phyloP scores from a whole-genome alignment of 345 rosid genomes.

The Gossypium australe region DNA sequence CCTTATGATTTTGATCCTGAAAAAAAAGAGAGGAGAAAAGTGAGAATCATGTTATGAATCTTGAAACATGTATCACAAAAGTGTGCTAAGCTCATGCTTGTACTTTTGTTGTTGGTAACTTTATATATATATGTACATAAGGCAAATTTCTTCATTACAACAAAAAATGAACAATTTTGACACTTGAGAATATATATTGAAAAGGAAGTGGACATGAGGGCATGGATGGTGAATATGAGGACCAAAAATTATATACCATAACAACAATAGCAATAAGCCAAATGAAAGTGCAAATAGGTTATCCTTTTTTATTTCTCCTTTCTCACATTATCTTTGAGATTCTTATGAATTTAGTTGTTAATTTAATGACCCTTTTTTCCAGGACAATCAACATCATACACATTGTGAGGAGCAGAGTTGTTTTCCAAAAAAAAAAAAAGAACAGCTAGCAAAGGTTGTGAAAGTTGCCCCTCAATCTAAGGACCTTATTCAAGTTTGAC shows the following conservation, averaged over 20 bases:
- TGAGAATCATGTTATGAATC: background rate
- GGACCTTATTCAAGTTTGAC: background rate
- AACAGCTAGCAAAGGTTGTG: background rate
- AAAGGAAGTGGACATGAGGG: no score
- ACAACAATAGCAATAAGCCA: no score
- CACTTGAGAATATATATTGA: no score
- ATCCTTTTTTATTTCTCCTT: no score
- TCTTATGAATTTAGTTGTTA: background rate
- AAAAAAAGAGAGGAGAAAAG: background rate
- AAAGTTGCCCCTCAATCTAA: background rate
- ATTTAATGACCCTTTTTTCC: background rate
- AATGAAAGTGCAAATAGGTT: no score
- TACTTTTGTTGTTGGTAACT: background rate
- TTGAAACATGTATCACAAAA: background rate
- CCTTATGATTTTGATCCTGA: background rate
- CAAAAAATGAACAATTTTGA: no score
- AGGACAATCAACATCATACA: background rate
- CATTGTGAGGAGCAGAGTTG: background rate
- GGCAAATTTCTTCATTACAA: no score
- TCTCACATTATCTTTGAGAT: no score
- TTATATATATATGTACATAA: no score
- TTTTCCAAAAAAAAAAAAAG: no score
- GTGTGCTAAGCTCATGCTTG: background rate
- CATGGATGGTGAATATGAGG: no score
- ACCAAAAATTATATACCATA: no score